Evolutionary conservation across 768 basidiomycete species (phyloP), one percentile per base, ranked within the genome.

Genomic region (Galerina sulciceps): DNA sequence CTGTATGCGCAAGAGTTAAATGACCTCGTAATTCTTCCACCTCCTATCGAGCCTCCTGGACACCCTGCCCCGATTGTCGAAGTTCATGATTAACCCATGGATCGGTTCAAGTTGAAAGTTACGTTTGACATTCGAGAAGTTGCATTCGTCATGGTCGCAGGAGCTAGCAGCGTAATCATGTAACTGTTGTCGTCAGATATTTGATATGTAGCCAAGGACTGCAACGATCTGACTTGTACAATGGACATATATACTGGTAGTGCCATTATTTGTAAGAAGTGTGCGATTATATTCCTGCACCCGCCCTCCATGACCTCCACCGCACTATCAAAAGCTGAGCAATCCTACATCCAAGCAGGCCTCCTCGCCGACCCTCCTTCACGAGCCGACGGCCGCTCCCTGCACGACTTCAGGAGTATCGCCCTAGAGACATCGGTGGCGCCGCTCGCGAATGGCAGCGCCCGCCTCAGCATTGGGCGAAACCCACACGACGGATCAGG

Each of bases 371-470:
- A 73, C 45, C 79, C 83, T 2, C 85, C 92, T 1, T 75, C 86
- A n/a, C 89, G 94, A 50, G 79, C 84, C 4, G 94, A 96, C 69
- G 93, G 93, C 1, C 88, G 94, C 17, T 67, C 76, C 6, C 77
- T 90, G 0, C 71, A 79, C 36, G 88, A 91, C 61, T 94, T 83
- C 65, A 81, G 94, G 26, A 73, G 82, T 0, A 80, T 95, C 18
- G 76, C 84, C 8, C 83, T 96, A 26, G 88, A 92, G 73, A 91
- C 91, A 0, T 90, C 89, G 18, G 82, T 90, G 1, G 85, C 87
- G 14, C 90, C 92, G 5, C 81, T 93, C 5, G 89, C 93, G 17
- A 94, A 95, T 59, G 94, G 94, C 6, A 94, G 92, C 61, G 91
- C 91, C 5, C 82, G 84, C 20, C 75, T 94, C 8, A 84, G 78